Evolutionary conservation across 805 yeast genomes (phyloP), one percentile per base, ranked within the genome.

Genomic region (Saccharomycopsis sp.): DNA sequence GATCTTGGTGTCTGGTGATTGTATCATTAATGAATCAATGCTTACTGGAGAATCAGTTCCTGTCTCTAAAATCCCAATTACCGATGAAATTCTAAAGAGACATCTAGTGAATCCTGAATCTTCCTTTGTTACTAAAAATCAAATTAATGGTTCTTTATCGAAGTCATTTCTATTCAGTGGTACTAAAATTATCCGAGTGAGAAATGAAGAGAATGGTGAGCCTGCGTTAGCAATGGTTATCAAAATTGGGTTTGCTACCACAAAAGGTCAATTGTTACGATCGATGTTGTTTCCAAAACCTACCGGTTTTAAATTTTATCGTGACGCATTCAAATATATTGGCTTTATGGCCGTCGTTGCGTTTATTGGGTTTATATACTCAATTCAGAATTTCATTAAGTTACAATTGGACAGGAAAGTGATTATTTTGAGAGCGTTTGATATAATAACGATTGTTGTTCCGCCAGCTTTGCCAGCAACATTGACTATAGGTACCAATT

Each of bases 391-490:
- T 57, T 93, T 93, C 60, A 72, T 90, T 48, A 69, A 76, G 54
- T 64, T 93, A 50, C 93, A 94, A 0, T 62, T 93, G 31, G 79
- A 82, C 3, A 73, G 74, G 50, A 70, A 70, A 38, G 63, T 82
- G 29, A 90, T 93, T 68, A 70, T 89, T 4, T 66, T 93, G 45
- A 74, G 99, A 54, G 97, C 97, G 0, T 67, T 93, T 44, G 99
- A 93, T 64, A 76, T 93, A 42, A 82, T 93, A 44, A 93, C 99
- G 0, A 88, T 93, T 59, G 98, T 93, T 4, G 96, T 93, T 1
- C 99, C 99, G 1, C 99, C 99, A 1, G 98, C 98, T 0, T 70
- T 93, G 37, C 99, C 99, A 0, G 98, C 98, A 0, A 93, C 99
- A 0, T 67, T 93, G 50, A 88, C 98, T 0, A 90, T 93, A 48